These are phyloP conservation scores for Sphagnum tenellum DNA, from an alignment of 225 moss, liverwort and hornwort species.

Conservation along the genomic window DNA sequence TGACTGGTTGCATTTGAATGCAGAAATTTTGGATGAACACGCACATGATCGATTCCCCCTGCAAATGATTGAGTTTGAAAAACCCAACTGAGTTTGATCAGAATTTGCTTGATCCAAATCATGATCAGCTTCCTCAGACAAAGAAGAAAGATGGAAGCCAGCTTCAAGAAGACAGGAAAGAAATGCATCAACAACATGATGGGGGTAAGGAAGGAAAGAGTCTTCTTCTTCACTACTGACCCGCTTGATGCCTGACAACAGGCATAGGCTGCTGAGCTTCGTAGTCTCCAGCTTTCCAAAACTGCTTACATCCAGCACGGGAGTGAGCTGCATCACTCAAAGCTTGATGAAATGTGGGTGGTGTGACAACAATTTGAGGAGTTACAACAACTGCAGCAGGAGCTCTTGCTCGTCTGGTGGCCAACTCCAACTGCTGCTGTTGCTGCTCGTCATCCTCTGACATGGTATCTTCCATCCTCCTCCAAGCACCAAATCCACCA, in stretches of 20 bases:
- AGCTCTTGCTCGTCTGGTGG: conserved; percentile 2
- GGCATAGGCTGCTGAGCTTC: conserved; percentile 26
- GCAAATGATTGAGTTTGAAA: background rate
- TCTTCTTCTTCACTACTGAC: conserved; percentile 4
- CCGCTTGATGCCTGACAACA: conserved; percentile 34
- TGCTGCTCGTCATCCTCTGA: conserved; percentile 32
- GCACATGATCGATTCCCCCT: conserved; percentile 81
- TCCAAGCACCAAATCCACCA: conserved; percentile 15
- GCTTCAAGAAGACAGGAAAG: too few species aligned
- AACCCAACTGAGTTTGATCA: background rate
- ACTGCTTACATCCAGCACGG: conserved; percentile 34
- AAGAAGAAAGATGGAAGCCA: too few species aligned
- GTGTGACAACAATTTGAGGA: conserved; percentile 22
- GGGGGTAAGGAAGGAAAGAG: background rate
- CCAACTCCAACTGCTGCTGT: conserved; percentile 13
- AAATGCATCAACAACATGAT: background rate
- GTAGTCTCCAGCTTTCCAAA: conserved; percentile 51
- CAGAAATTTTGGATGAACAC: conserved; percentile 86
- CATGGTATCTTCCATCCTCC: background rate
- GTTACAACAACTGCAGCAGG: conserved; percentile 1
- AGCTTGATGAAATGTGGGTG: conserved; percentile 29
- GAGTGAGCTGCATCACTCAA: conserved; percentile 13
- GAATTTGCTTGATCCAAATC: background rate
- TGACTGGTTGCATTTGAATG: conserved; percentile 90
- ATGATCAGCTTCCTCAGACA: too few species aligned